phyloP scores from a whole-genome alignment of 1,284 basidiomycete genomes.

The Ganoderma lingzhi region DNA sequence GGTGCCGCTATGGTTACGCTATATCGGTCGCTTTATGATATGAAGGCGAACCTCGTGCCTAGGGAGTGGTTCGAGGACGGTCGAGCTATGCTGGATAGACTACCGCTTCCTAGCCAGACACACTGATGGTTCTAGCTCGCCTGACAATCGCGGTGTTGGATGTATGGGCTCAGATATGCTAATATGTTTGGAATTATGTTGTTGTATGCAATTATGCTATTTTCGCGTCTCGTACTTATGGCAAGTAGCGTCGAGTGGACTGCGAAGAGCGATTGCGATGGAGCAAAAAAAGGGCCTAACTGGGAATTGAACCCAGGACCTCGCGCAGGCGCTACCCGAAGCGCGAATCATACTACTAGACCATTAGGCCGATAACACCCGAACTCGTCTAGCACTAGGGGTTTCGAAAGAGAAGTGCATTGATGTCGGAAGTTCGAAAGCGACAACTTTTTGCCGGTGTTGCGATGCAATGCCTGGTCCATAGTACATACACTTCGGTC shows the following conservation, averaged over 20 bases:
- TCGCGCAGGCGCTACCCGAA: constrained; percentile 2
- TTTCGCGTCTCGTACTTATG: background rate
- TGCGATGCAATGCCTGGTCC: background rate
- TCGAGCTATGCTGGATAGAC: background rate
- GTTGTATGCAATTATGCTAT: background rate
- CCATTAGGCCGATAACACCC: background rate
- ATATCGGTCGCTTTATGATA: background rate
- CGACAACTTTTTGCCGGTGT: too few species aligned
- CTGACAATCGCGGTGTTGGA: background rate
- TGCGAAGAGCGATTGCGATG: background rate
- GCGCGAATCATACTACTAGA: constrained; percentile 13
- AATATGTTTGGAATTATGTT: background rate
- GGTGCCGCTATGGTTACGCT: background rate
- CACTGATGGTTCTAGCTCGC: background rate
- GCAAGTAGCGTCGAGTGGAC: background rate
- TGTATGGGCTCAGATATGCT: background rate
- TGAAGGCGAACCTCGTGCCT: background rate
- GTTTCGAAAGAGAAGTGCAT: background rate
- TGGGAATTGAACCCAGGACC: constrained; percentile 15
- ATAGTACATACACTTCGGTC: too few species aligned
- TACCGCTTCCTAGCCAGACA: background rate
- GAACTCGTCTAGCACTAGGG: too few species aligned
- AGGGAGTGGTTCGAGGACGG: background rate
- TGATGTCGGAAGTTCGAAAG: background rate
- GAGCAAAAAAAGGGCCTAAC: background rate